phyloP scores from a whole-genome alignment of 2,329 filamentous ascomycete species.

The Colletotrichum tropicicola region DNA sequence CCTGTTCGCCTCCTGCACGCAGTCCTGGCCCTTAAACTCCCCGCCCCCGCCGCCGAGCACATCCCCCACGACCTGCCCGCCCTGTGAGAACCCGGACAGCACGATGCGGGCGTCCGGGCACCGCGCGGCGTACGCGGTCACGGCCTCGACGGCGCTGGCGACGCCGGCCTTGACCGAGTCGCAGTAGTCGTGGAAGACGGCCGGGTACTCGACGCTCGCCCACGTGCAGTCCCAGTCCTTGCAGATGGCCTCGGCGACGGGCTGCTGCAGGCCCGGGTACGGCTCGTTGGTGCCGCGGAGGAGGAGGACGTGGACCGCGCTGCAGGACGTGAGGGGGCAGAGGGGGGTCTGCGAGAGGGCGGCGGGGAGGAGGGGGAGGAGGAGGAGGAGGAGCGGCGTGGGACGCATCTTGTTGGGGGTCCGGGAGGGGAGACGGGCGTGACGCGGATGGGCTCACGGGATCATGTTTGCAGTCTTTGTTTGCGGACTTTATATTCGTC shows the following conservation, averaged over 20 bases:
- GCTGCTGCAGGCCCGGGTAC: slow-evolving; percentile 9
- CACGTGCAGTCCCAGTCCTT: slow-evolving; percentile 10
- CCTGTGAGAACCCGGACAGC: slow-evolving; percentile 50
- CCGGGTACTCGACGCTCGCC: not conserved
- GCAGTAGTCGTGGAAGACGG: slow-evolving; percentile 17
- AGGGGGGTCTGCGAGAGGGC: not conserved
- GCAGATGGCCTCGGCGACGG: slow-evolving; percentile 19
- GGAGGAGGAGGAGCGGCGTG: not conserved
- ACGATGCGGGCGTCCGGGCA: slow-evolving; percentile 50
- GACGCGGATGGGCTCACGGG: not conserved
- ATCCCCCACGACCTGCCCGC: slow-evolving; percentile 47
- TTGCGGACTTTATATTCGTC: not conserved
- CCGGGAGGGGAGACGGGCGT: not conserved
- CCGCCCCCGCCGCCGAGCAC: slow-evolving; percentile 44
- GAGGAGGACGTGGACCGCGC: slow-evolving; percentile 8
- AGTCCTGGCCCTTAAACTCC: slow-evolving; percentile 39
- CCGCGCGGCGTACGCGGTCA: slow-evolving; percentile 46
- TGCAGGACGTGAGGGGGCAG: slow-evolving; percentile 1
- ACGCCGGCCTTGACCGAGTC: slow-evolving; percentile 39
- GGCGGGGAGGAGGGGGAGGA: not conserved
- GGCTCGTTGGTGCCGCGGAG: slow-evolving; percentile 11
- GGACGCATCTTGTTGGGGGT: not conserved
- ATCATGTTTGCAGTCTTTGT: not conserved
- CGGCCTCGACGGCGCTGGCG: slow-evolving; percentile 43
- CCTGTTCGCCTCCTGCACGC: slow-evolving; percentile 35